Conservation (phyloP, 345 rosid genomes). For the Gossypium sturtianum region DNA sequence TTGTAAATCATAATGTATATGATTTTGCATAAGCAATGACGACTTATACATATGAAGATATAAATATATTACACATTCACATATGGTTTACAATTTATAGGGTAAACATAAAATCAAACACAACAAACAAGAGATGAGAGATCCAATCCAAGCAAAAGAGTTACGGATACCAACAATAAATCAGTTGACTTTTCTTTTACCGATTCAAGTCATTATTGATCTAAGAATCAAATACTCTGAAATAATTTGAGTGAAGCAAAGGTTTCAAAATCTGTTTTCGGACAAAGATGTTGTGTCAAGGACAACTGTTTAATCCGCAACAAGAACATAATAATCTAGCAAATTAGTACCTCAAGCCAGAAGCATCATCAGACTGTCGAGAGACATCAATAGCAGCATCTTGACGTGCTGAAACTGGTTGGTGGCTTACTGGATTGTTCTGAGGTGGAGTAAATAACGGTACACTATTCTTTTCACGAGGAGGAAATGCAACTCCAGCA, state of each 20-base stretch:
- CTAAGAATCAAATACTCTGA: background rate
- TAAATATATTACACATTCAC: background rate
- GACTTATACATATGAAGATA: background rate
- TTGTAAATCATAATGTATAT: background rate
- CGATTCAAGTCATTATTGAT: background rate
- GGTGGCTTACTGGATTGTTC: conserved; percentile 60
- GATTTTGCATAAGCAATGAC: background rate
- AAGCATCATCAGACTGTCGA: conserved; percentile 73
- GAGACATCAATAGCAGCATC: conserved; percentile 90
- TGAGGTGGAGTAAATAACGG: conserved; percentile 96
- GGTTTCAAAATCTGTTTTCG: background rate
- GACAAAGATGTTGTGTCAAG: background rate
- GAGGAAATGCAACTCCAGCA: conserved; percentile 69
- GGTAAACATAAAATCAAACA: background rate
- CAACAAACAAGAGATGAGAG: background rate
- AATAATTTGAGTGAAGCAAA: background rate
- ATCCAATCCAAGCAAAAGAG: background rate
- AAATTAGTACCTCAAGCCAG: conserved; percentile 69
- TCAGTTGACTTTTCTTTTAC: background rate
- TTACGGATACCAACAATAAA: background rate
- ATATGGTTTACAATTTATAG: background rate
- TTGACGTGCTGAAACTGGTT: conserved; percentile 47
- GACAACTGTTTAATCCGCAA: background rate
- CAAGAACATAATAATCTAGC: background rate
- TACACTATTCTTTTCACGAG: conserved; percentile 68